Percentiles rank a stretch among this genome's conserved stretches.
Evolutionary conservation across 345 rosid genomes (phyloP).

Genomic region (Bretschneidera sinensis): DNA sequence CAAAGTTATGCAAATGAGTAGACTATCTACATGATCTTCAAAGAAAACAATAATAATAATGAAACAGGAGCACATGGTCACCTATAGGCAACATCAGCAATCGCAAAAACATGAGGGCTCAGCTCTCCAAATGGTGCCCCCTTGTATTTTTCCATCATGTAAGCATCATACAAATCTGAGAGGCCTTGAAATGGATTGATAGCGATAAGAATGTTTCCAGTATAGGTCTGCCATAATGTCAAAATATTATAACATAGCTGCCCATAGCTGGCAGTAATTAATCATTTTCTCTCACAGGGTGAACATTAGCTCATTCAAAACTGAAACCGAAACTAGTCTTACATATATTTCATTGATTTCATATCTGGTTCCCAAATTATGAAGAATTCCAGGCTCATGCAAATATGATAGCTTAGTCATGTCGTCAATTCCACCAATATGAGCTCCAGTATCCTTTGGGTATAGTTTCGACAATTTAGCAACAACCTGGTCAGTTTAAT

Average conservation of each 20-base stretch:
- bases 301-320: conserved; percentile 16
- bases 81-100: conserved; percentile 85
- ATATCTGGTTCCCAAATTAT: conserved; percentile 63
- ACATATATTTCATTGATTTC: conserved; percentile 66
- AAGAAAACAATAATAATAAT: conserved; percentile 2
- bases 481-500: no score
- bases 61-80: conserved; percentile 19
- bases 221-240: conserved; percentile 72
- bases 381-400: conserved; percentile 84
- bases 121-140: conserved; percentile 49
- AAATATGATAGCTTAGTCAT: conserved; percentile 79
- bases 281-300: conserved; percentile 21
- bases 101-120: conserved; percentile 82
- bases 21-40: conserved; percentile 8
- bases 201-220: conserved; percentile 88
- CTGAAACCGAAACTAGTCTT: conserved; percentile 27
- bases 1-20: conserved; percentile 18
- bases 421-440: conserved; percentile 77
- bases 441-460: conserved; percentile 63
- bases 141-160: conserved; percentile 61
- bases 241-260: conserved; percentile 35
- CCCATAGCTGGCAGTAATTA: conserved; percentile 21
- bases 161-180: conserved; percentile 42
- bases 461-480: conserved; percentile 45
- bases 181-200: conserved; percentile 89